These are phyloP conservation scores for Alternaria consortialis DNA, from an alignment of 2,329 filamentous ascomycete genomes.

Conservation along the genomic window DNA sequence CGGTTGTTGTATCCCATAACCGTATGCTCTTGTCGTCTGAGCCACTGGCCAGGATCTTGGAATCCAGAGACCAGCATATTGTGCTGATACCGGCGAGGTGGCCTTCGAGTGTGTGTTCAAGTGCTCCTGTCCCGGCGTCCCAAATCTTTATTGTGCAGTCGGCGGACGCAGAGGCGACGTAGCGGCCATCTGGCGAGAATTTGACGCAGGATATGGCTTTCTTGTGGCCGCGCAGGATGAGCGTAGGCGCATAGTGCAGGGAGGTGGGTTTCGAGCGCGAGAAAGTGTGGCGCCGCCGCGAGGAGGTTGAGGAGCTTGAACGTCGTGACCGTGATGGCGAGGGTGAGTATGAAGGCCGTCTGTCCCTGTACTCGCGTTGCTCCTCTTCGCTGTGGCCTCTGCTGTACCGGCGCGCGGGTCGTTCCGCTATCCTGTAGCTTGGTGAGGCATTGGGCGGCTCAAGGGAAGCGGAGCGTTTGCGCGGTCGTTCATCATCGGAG, in stretches of 20 bases:
- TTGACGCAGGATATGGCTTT: constrained; percentile 83
- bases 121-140: constrained; percentile 78
- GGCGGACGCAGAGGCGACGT: constrained; percentile 86
- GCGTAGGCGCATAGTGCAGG: constrained; percentile 73
- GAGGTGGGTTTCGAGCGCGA: constrained; percentile 60
- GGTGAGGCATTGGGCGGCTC: constrained; percentile 40
- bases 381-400: constrained; percentile 46
- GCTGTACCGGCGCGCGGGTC: constrained; percentile 48
- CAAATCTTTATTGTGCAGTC: constrained; percentile 93
- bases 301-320: constrained; percentile 28
- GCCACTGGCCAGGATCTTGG: constrained; percentile 84
- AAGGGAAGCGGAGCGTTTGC: constrained; percentile 45
- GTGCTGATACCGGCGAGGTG: constrained; percentile 93
- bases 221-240: constrained; percentile 79
- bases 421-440: constrained; percentile 44
- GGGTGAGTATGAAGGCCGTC: constrained; percentile 30
- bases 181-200: constrained; percentile 88
- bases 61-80: constrained; percentile 93
- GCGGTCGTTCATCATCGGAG: constrained; percentile 39
- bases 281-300: constrained; percentile 42
- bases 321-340: constrained; percentile 24
- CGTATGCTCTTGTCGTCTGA: constrained; percentile 97
- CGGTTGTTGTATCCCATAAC: constrained; percentile 78
- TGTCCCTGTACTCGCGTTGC: constrained; percentile 35
- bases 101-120: constrained; percentile 89